phyloP scores from a whole-genome alignment of 1,284 basidiomycete genomes.

The Microstroma glucosiphilum region DNA sequence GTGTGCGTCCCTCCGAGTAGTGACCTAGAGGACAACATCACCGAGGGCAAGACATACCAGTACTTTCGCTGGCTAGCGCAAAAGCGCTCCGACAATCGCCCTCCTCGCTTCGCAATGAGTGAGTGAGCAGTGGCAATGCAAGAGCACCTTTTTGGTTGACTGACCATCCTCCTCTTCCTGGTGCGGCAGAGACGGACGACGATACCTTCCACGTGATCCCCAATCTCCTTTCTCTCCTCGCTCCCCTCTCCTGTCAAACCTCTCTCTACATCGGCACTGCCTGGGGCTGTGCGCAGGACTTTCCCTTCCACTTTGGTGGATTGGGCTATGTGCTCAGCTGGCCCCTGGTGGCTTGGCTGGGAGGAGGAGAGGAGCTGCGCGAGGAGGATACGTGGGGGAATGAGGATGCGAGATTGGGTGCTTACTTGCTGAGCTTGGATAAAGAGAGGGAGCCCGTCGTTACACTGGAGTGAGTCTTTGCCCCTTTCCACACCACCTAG shows the following conservation, averaged over 20 bases:
- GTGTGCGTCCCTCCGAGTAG: no score
- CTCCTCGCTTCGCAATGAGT: not conserved
- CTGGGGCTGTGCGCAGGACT: constrained; percentile 5
- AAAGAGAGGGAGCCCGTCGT: not conserved
- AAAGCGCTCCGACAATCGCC: not conserved
- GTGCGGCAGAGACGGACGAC: constrained; percentile 1
- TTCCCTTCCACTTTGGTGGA: constrained; percentile 6
- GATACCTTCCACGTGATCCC: constrained; percentile 6
- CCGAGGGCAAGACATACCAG: constrained; percentile 3
- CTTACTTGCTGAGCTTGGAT: not conserved
- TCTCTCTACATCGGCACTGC: not conserved
- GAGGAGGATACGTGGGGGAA: not conserved
- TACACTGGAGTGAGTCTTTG: not conserved
- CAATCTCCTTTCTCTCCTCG: not conserved
- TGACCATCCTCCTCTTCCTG: not conserved
- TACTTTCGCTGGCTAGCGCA: constrained; percentile 4
- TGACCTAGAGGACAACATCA: not conserved
- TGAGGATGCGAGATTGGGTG: constrained; percentile 1
- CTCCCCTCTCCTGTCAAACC: not conserved
- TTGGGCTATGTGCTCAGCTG: constrained; percentile 6
- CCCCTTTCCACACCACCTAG: no score
- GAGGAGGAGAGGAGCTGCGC: not conserved
- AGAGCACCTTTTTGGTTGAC: not conserved
- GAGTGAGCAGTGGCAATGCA: no score
- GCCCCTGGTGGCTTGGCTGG: constrained; percentile 3